Percentiles rank a stretch among this genome's conserved stretches.
Conservation (phyloP, 2,329 filamentous ascomycete genomes). For the Clarireedia monteithiana region DNA sequence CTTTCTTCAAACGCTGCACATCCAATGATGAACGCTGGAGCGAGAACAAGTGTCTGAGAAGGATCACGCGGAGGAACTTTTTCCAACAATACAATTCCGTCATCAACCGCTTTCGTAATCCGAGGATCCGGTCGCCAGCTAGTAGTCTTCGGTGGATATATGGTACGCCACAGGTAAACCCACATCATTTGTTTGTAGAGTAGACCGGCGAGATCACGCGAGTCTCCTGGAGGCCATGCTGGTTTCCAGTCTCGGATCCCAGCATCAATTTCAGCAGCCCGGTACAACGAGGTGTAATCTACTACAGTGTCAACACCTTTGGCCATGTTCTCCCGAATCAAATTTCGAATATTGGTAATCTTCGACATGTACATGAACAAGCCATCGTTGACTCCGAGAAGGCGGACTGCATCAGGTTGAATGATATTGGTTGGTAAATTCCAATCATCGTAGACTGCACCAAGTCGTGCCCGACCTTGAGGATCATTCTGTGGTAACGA, state of each 20-base stretch:
- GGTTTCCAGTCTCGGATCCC: conserved; percentile 70
- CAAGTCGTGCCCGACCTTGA: conserved; percentile 27
- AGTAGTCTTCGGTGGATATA: conserved; percentile 44
- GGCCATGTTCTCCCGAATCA: conserved; percentile 60
- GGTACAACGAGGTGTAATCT: conserved; percentile 64
- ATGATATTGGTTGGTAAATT: conserved; percentile 20
- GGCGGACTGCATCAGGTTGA: conserved; percentile 32
- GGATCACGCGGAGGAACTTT: conserved; percentile 50
- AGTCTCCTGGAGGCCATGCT: conserved; percentile 48
- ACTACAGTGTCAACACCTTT: conserved; percentile 57
- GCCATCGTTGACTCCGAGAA: conserved; percentile 76
- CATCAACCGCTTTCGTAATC: conserved; percentile 47
- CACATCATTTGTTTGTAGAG: conserved; percentile 61
- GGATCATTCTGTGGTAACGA: conserved; percentile 29
- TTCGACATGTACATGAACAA: conserved; percentile 71
- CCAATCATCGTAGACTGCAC: conserved; percentile 19
- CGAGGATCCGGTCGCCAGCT: conserved; percentile 35
- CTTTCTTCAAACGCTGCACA: conserved; percentile 47
- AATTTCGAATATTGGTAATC: conserved; percentile 70
- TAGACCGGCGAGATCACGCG: conserved; percentile 46
- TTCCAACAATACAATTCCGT: conserved; percentile 47
- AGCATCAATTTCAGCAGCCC: conserved; percentile 67
- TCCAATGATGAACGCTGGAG: conserved; percentile 53
- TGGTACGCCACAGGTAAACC: conserved; percentile 55
- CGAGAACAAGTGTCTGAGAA: conserved; percentile 49